Conservation (phyloP, 2,329 filamentous ascomycete species). For the Sclerotinia glacialis region DNA sequence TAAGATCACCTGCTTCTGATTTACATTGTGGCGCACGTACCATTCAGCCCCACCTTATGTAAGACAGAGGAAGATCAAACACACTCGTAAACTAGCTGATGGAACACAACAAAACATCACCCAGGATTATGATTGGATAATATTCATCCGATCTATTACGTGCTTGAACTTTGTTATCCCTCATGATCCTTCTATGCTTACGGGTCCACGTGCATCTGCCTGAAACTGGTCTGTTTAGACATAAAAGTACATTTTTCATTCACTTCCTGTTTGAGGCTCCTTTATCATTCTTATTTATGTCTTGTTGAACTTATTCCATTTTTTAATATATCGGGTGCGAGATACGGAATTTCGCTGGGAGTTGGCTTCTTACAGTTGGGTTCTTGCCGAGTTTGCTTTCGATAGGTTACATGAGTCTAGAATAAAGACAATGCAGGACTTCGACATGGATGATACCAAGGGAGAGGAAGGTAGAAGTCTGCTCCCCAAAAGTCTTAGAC, state of each 20-base stretch:
- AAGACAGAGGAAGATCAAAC: neutral
- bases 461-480: conserved; percentile 20
- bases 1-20: neutral
- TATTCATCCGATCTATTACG: conserved; percentile 8
- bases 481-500: conserved; percentile 11
- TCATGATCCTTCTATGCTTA: conserved; percentile 4
- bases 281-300: neutral
- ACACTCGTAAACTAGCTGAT: neutral
- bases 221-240: neutral
- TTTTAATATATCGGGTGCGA: neutral
- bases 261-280: neutral
- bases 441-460: conserved; percentile 15
- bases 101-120: neutral
- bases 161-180: conserved; percentile 7
- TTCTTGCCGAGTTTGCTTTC: neutral
- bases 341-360: neutral
- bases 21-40: neutral
- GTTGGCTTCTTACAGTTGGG: too few species aligned
- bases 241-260: neutral
- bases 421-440: conserved; percentile 13
- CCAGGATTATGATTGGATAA: conserved; percentile 1
- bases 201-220: neutral
- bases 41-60: neutral
- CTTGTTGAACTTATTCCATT: neutral
- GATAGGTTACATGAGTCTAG: neutral